Base-by-base conservation (phyloP, 257 asterid genomes). In the Lithospermum erythrorhizon region DNA sequence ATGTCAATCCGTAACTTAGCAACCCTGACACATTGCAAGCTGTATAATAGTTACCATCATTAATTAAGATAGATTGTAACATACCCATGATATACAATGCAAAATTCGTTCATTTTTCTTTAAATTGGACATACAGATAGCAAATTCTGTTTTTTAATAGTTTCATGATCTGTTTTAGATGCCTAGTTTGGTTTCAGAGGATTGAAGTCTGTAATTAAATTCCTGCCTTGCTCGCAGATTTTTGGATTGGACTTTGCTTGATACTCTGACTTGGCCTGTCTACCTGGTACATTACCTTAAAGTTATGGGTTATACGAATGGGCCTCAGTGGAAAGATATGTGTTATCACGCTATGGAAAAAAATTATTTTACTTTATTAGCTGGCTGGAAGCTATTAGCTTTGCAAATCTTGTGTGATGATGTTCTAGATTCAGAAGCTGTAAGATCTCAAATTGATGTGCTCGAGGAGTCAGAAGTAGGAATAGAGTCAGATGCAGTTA, bases 221-320 rank as follows among this genome's bases (percentile, higher is more conserved):
- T n/a, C 67, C 49, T 41, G 45, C 63, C 54, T 53, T 75, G 65
- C 61, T 60, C 37, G 49, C 81, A 87, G 97, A 77, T 71, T 66
- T 73, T 72, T 82, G 67, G 91, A 89, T 67, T 89, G 97, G 97
- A 84, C 80, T 69, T 80, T 89, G 87, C 85, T 89, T 47, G 97
- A 89, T 76, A 47, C 85, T 32, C 47, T 86, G 75, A 89, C 95
- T 55, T 89, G 97, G 95, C 93, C 95, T 21, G 71, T 79, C 62
- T 87, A 75, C 71, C 63, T 84, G 74, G 79, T 80, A 61, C 81
- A 84, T 35, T 89, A 87, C 82, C 75, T 86, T 54, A 74, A 74
- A 66, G 78, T 76, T 27, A 77, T 80, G 82, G 77, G 84, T 73
- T 67, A 84, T 62, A 75, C 70, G 53, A 68, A 64, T 41, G 86